Evolutionary conservation across 176 grass and related monocot genomes (phyloP).

Genomic region (Typha latifolia): DNA sequence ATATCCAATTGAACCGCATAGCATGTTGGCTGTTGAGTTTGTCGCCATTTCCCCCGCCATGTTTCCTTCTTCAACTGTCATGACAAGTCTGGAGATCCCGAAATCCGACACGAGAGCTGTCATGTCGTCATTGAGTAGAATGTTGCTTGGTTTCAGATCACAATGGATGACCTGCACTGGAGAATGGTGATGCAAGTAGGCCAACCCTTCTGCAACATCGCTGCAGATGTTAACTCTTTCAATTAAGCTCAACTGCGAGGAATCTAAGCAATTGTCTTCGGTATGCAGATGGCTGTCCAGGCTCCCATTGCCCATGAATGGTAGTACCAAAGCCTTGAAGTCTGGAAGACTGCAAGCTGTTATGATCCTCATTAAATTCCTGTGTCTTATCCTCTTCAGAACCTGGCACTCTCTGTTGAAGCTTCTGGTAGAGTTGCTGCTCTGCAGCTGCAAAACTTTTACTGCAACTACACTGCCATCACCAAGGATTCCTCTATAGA

Average conservation of each 20-base stretch:
- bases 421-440: slow-evolving; percentile 77
- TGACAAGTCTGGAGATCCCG: not conserved
- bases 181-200: slow-evolving; percentile 14
- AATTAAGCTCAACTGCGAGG: not conserved
- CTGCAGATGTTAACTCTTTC: slow-evolving; percentile 12
- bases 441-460: slow-evolving; percentile 80
- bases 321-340: slow-evolving; percentile 93
- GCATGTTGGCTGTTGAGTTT: slow-evolving; percentile 6
- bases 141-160: slow-evolving; percentile 11
- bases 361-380: slow-evolving; percentile 90
- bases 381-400: slow-evolving; percentile 80
- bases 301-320: slow-evolving; percentile 86
- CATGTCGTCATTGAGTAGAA: slow-evolving; percentile 10
- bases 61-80: slow-evolving; percentile 4
- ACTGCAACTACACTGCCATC: slow-evolving; percentile 76
- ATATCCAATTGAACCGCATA: slow-evolving; percentile 24
- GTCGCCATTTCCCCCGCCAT: not conserved
- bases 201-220: slow-evolving; percentile 13
- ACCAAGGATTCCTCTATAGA: slow-evolving; percentile 56
- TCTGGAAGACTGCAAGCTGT: slow-evolving; percentile 83
- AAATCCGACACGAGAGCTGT: slow-evolving; percentile 15
- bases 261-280: not conserved
- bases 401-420: slow-evolving; percentile 89
- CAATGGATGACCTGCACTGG: slow-evolving; percentile 17
- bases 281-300: slow-evolving; percentile 4